phyloP scores from a whole-genome alignment of 2,329 filamentous ascomycete genomes.

The Thermochaetoides dissita region DNA sequence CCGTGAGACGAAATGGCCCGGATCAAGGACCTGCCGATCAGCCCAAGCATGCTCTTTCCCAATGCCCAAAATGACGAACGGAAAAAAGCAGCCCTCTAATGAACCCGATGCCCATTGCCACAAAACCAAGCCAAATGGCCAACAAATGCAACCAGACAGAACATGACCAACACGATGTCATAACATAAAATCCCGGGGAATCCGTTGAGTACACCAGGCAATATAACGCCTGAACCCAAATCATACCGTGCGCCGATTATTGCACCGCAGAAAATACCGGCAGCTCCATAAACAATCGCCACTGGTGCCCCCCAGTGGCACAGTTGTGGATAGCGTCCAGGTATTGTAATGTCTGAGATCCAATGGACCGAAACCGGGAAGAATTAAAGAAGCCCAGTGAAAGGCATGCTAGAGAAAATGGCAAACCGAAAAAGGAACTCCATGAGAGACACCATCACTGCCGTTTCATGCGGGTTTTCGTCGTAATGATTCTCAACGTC shows the following conservation, averaged over 20 bases:
- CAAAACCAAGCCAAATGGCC: slow-evolving; percentile 1
- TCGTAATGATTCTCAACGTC: slow-evolving; percentile 1
- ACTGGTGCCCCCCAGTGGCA: background rate
- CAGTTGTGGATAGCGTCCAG: slow-evolving; percentile 3
- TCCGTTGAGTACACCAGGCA: slow-evolving; percentile 9
- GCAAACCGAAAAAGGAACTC: background rate
- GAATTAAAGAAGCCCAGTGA: background rate
- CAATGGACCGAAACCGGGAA: slow-evolving; percentile 2
- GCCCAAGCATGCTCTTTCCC: slow-evolving; percentile 8
- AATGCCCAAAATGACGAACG: slow-evolving; percentile 4
- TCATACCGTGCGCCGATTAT: slow-evolving; percentile 9
- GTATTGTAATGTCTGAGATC: slow-evolving; percentile 7
- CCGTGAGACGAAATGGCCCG: slow-evolving; percentile 10
- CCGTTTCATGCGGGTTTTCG: background rate
- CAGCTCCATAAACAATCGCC: slow-evolving; percentile 3
- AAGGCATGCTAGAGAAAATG: background rate
- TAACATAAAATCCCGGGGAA: slow-evolving; percentile 8
- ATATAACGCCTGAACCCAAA: slow-evolving; percentile 6
- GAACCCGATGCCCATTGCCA: slow-evolving; percentile 4
- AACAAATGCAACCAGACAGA: slow-evolving; percentile 8
- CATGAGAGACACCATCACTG: slow-evolving; percentile 1
- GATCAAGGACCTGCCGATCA: slow-evolving; percentile 3
- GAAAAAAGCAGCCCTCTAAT: slow-evolving; percentile 10
- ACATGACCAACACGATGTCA: slow-evolving; percentile 2
- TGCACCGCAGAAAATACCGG: slow-evolving; percentile 12